Base-by-base conservation (phyloP, 345 rosid genomes). In the Eucalyptus pumila region DNA sequence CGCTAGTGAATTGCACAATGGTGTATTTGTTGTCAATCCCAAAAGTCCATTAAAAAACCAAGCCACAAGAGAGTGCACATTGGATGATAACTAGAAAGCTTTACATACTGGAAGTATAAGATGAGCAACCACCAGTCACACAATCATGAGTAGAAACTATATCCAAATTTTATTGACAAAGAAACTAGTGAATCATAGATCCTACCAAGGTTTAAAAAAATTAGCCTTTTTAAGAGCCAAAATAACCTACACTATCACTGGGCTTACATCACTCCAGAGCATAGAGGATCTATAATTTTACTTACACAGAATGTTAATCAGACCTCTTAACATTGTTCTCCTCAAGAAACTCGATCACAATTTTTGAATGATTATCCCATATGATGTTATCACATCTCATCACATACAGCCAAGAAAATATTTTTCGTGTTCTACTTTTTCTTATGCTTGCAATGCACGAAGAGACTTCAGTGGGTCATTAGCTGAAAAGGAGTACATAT, bases 1-100 rank as follows among this genome's bases (percentile, higher is more conserved):
- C 2, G 11, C 58, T 0, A 8, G 2, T 52, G 58, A 52, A 52
- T 52, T 52, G 58, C 58, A 52, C 0, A 2, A 1, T 52, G 5
- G 26, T 52, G 58, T 52, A 52, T 21, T 21, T 52, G 58, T 21
- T 52, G 58, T 21, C 11, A 52, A 52, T 52, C 58, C 58, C 58
- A 52, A 52, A 21, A 52, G 26, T 52, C 58, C 0, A 1, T 52
- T 52, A 8, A 52, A 52, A 52, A 21, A 21, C 5, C 26, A 52
- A 52, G 5, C 1, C 58, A 19, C 26, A 8, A 52, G 58, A 52
- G 58, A 52, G 58, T 19, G 58, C 58, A 52, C 11, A 52, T 21
- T 52, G 26, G 58, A 52, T 52, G 58, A 52, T 52, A 26, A 1
- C 11, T 21, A 21, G 26, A 52, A 52, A 52, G 58, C 58, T 52